Evolutionary conservation across 1,139 yeast genomes (phyloP).

Genomic region (Lodderomyces metapsilosis): DNA sequence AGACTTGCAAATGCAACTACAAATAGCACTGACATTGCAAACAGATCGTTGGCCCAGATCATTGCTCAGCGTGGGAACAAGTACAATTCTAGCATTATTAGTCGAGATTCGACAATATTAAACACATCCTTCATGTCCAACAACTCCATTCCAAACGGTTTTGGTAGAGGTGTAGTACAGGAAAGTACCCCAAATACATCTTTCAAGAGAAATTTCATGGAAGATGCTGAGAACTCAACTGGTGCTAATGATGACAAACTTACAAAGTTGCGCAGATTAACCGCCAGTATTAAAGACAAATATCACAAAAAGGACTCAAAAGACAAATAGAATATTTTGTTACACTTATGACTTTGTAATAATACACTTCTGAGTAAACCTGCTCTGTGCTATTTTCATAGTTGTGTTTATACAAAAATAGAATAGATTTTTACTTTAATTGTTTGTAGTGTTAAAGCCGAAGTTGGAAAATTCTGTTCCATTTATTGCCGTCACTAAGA

Average conservation of each 20-base stretch:
- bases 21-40: constrained; percentile 11
- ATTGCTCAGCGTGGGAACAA: constrained; percentile 7
- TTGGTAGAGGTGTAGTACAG: constrained; percentile 40
- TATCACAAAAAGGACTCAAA: constrained; percentile 14
- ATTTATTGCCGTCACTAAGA: too few species aligned
- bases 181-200: constrained; percentile 42
- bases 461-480: too few species aligned
- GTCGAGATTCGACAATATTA: constrained; percentile 17
- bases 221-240: constrained; percentile 15
- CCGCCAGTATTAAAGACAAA: constrained; percentile 34
- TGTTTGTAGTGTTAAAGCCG: too few species aligned
- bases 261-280: constrained; percentile 31
- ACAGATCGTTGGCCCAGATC: constrained; percentile 11
- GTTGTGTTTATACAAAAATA: too few species aligned
- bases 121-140: constrained; percentile 21
- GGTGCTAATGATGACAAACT: background rate
- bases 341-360: too few species aligned
- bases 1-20: constrained; percentile 9
- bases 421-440: too few species aligned
- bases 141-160: constrained; percentile 31
- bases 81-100: background rate
- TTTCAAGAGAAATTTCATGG: constrained; percentile 20
- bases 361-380: too few species aligned
- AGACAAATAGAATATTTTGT: background rate
- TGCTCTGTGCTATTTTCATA: too few species aligned